A percentile compares a stretch with the other conserved stretches of the same genome.
Evolutionary conservation across 164 flowering plant genomes (phyloP).

Genomic region (Chloranthus sessilifolius): DNA sequence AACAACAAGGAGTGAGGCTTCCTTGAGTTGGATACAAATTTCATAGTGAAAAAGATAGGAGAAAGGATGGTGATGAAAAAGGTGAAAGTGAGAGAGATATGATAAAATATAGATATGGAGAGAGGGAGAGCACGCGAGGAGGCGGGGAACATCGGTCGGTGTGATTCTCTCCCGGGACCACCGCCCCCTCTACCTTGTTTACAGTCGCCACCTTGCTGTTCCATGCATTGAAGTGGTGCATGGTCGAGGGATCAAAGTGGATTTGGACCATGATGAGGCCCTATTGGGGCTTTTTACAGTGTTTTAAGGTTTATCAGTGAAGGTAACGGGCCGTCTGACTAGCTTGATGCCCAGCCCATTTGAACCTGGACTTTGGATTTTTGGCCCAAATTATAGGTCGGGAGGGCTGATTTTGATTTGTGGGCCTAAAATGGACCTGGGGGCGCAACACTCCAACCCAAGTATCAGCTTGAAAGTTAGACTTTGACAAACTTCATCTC

Average conservation of each 20-base stretch:
- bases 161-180: constrained; percentile 6
- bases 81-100: neutral
- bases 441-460: too few relatives aligned
- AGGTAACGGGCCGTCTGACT: neutral
- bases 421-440: too few relatives aligned
- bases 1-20: neutral
- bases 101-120: neutral
- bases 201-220: neutral
- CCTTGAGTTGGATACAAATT: neutral
- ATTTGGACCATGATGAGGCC: too few relatives aligned
- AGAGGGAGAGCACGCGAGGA: constrained; percentile 9
- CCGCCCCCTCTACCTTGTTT: neutral
- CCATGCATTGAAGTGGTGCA: neutral
- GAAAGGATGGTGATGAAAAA: neutral
- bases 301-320: too few relatives aligned
- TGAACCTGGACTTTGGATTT: too few relatives aligned
- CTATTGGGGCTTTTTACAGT: too few relatives aligned
- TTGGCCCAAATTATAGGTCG: too few relatives aligned
- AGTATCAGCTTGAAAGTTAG: too few relatives aligned
- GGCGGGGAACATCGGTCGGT: constrained; percentile 5
- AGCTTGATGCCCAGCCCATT: too few relatives aligned
- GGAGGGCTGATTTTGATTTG: too few relatives aligned
- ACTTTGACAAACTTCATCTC: too few relatives aligned
- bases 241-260: too few relatives aligned
- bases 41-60: neutral